These are phyloP conservation scores for Boletus sp. DNA, from an alignment of 768 basidiomycete genomes.

Conservation along the genomic window DNA sequence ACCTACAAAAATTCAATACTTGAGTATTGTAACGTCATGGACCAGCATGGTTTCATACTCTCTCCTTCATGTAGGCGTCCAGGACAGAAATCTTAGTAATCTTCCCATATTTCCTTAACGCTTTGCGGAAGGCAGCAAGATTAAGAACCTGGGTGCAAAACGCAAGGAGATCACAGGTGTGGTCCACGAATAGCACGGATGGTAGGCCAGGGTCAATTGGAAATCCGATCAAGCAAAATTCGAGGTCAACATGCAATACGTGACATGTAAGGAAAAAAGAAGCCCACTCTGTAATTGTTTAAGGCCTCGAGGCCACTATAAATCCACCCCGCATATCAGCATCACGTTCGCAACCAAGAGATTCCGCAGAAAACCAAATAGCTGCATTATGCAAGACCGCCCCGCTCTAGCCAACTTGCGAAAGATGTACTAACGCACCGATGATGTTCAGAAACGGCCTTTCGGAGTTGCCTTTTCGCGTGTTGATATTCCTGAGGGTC, in stretches of 20 bases:
- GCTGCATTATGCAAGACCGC: neutral
- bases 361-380: neutral
- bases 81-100: slow-evolving; percentile 69
- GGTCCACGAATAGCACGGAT: neutral
- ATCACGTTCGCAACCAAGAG: neutral
- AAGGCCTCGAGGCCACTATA: slow-evolving; percentile 75
- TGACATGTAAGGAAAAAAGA: neutral
- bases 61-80: slow-evolving; percentile 78
- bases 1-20: slow-evolving; percentile 42
- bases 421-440: slow-evolving; percentile 41
- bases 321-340: slow-evolving; percentile 9
- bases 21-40: neutral
- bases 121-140: slow-evolving; percentile 85
- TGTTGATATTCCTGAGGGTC: slow-evolving; percentile 79
- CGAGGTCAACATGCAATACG: neutral
- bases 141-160: slow-evolving; percentile 63
- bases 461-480: slow-evolving; percentile 84
- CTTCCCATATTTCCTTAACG: slow-evolving; percentile 85
- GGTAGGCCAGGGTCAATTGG: neutral
- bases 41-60: slow-evolving; percentile 39
- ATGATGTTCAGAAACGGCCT: slow-evolving; percentile 83
- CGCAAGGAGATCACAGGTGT: neutral
- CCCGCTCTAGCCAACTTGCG: neutral
- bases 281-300: slow-evolving; percentile 80
- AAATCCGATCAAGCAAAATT: neutral